Evolutionary conservation across 2,329 filamentous ascomycete species (phyloP), one percentile per base, ranked within the genome.

Genomic region (Aspergillus tubingensis): DNA sequence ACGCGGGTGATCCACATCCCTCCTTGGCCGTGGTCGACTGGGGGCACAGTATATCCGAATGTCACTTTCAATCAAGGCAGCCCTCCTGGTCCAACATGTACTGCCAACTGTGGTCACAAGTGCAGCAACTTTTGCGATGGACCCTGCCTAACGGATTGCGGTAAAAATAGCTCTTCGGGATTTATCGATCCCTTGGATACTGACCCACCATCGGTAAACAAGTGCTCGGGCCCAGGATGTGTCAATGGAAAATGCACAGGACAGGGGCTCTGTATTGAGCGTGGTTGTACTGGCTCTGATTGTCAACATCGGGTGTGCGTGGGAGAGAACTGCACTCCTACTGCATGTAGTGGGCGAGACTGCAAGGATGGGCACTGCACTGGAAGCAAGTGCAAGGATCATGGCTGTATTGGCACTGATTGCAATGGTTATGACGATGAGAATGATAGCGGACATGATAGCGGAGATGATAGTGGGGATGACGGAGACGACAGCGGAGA

Each of bases 1-100:
- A 27, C 25, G 8, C 25, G 25, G 39, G 64, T 64, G 15, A 39
- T 36, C 68, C 15, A n/a, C 21, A 61, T 58, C 15, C 62, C 64
- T n/a, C 64, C 64, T 5, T 64, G 62, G 64, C 62, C 64, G 5
- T 64, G 62, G 64, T 59, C 62, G 23, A 61, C 60, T 1, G 32
- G 49, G 19, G 23, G 51, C n/a, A 52, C 54, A 3, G 54, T 56
- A 8, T 41, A 36, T 17, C 57, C 59, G 8, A 61, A 48, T 5
- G 47, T 65, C 21, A 60, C 15, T 8, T 64, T 64, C 30, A 61
- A 52, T 1, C 38, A 62, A 53, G 62, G 62, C 3, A 30, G 39
- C 19, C 62, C 62, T 3, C 52, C 54, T 5, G 56, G 64, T 10
- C 62, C 64, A 2, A 58, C 60, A 1, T 66, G 62, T 44, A 66